Base-by-base conservation (phyloP, 192 early-diverging fungal species). In the Glomus cerebriforme region DNA sequence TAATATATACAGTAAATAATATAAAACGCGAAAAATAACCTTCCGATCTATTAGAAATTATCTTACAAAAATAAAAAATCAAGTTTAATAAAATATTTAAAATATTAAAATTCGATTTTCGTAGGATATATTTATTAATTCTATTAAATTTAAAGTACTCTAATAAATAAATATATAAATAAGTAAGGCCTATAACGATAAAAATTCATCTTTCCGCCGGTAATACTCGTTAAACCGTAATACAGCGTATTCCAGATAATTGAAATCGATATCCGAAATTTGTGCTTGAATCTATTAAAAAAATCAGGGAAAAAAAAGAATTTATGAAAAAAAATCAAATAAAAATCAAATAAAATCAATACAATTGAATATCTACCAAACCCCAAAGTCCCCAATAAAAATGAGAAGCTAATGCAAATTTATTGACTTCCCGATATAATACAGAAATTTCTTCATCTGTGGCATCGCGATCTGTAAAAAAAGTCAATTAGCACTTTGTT, bases 221-320 rank as follows among this genome's bases (percentile, higher is more conserved):
- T 85, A 87, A 79, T 96, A 97, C 81, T 98, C 91, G 15, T 87
- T 81, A 76, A 98, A 93, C 27, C 96, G 85, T 81, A 93, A 81
- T 17, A 90, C 84, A 19, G 96, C 94, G 86, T 98, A 99, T 54
- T 88, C 91, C 86, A 93, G 90, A 81, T 99, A 99, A 80, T 96
- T 94, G 91, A 99, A 99, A 82, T 97, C 96, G 34, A 99, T 91
- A 81, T 97, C 95, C 10, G 95, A 96, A 26, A 96, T 83, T 31
- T 90, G 88, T 2, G 95, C 95, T 84, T 99, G 96, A 27, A 84
- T 75, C 82, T 83, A 67, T 26, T 62, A 58, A 29, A 17, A 62
- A 66, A 66, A 68, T 37, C 27, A 15, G 19, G 39, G 4, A n/a
- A n/a, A 49, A 26, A 80, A 86, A 27, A 37, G 13, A 26, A 59